These are phyloP conservation scores for Sedum album DNA, from an alignment of 164 flowering plant genomes.

Conservation along the genomic window DNA sequence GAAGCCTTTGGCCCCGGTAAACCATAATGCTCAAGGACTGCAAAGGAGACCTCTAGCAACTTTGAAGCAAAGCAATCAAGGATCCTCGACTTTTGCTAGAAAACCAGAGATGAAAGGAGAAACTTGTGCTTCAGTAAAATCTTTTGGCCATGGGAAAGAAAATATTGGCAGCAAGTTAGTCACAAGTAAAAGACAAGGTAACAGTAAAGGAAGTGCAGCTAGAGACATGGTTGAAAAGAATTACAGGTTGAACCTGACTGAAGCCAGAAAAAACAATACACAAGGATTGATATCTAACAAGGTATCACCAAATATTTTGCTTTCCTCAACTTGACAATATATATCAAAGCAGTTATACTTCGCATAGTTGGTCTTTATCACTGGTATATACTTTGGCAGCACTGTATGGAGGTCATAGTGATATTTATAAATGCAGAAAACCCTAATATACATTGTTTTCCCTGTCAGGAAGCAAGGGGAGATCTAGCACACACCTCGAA, in stretches of 20 bases:
- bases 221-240: conserved; percentile 13
- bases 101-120: conserved; percentile 15
- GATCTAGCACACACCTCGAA: too few relatives aligned
- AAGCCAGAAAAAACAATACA: conserved; percentile 8
- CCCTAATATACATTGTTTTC: too few relatives aligned
- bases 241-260: conserved; percentile 14
- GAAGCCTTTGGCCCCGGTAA: conserved; percentile 19
- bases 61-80: conserved; percentile 12
- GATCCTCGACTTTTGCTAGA: conserved; percentile 12
- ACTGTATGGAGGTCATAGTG: too few relatives aligned
- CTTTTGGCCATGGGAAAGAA: conserved; percentile 21
- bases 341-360: too few relatives aligned
- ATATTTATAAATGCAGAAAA: too few relatives aligned
- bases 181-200: conserved; percentile 13
- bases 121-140: conserved; percentile 4
- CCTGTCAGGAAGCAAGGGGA: too few relatives aligned
- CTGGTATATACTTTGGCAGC: too few relatives aligned
- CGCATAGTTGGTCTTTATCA: too few relatives aligned
- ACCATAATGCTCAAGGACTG: conserved; percentile 13
- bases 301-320: neutral
- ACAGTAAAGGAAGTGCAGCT: conserved; percentile 15
- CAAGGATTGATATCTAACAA: neutral
- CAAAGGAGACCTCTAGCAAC: conserved; percentile 19
- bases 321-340: too few relatives aligned
- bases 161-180: conserved; percentile 15